Conservation (phyloP, 176 grass and related monocot species). For the Rhynchospora tenuis region DNA sequence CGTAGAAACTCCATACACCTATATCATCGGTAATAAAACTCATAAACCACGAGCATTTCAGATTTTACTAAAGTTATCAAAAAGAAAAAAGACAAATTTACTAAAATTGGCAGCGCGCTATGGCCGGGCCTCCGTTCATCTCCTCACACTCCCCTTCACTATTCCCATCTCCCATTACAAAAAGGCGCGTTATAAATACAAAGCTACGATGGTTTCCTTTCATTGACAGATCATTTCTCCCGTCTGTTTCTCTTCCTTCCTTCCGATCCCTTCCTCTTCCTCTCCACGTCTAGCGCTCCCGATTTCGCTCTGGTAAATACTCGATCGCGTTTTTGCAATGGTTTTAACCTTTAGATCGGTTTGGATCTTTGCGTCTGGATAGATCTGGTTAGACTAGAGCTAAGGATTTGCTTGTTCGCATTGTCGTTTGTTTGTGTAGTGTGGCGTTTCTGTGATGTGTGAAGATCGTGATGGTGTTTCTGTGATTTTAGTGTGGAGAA, state of each 20-base stretch:
- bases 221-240: conserved; percentile 12
- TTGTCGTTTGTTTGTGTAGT: neutral
- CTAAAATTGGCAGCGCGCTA: conserved; percentile 1
- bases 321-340: neutral
- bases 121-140: neutral
- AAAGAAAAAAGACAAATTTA: neutral
- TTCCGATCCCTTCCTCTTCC: neutral
- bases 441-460: neutral
- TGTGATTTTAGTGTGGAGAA: neutral
- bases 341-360: neutral
- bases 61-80: conserved; percentile 18
- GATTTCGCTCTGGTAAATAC: conserved; percentile 17
- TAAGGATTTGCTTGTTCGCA: neutral
- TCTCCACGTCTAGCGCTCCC: neutral
- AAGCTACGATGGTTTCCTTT: neutral
- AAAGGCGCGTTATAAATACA: conserved; percentile 16
- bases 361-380: neutral
- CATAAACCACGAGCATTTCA: neutral
- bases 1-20: neutral
- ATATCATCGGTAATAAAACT: neutral
- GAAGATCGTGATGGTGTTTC: neutral
- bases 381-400: no score
- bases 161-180: neutral
- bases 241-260: neutral
- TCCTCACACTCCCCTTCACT: conserved; percentile 2